A percentile compares a stretch with the other conserved stretches of the same genome.
Evolutionary conservation across 139 green algal genomes (phyloP).

Genomic region (Limnomonas spitsbergensis): DNA sequence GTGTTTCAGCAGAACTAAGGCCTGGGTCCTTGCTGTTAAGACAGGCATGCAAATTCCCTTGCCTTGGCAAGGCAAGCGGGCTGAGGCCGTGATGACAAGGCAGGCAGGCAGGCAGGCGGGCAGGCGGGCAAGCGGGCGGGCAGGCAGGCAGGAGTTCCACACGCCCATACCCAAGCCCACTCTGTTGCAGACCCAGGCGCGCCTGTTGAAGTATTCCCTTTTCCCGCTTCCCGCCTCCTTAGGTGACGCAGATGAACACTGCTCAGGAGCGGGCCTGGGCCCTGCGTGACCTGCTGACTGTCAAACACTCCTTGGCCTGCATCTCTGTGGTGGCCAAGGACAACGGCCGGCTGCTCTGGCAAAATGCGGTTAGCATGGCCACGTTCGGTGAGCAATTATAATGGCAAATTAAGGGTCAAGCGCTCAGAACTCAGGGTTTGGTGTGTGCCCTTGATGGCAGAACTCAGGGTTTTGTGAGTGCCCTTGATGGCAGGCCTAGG

Average conservation of each 20-base stretch:
- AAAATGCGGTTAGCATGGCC: not conserved
- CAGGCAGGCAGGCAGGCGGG: too few relatives aligned
- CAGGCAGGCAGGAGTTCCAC: not conserved
- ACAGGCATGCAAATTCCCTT: too few relatives aligned
- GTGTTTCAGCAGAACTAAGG: too few relatives aligned
- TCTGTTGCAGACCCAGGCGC: not conserved
- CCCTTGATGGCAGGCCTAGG: not conserved
- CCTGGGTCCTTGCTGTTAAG: too few relatives aligned
- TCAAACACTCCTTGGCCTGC: not conserved
- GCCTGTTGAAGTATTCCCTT: not conserved
- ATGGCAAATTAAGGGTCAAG: too few relatives aligned
- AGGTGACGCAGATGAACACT: not conserved
- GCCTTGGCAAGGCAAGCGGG: too few relatives aligned
- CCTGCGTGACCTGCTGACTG: not conserved
- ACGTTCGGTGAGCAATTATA: not conserved
- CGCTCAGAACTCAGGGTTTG: not conserved
- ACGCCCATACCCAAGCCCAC: not conserved
- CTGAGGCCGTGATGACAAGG: too few relatives aligned
- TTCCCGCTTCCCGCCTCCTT: not conserved
- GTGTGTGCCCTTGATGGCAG: not conserved
- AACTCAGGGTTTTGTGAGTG: not conserved
- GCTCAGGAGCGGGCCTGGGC: not conserved
- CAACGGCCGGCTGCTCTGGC: not conserved
- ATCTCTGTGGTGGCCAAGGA: not conserved
- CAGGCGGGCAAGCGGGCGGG: too few relatives aligned